Base-by-base conservation (phyloP, 2,329 filamentous ascomycete species). In the Paecilomyces variotii region DNA sequence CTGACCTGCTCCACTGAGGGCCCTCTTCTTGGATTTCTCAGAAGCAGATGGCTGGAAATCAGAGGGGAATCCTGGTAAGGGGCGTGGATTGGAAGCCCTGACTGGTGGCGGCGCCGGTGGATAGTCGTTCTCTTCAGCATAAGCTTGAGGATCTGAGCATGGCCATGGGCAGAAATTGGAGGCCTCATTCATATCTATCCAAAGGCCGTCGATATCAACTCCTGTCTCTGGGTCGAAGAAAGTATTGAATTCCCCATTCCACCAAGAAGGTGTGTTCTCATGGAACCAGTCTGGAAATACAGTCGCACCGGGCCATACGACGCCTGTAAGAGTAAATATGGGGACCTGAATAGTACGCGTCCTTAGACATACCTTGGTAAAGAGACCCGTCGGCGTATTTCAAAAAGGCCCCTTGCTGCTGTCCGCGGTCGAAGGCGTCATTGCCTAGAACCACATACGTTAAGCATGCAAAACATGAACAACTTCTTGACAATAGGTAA, bases 251-350 rank as follows among this genome's bases (percentile, higher is more conserved):
- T 92, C 82, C 3, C 79, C 78, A 62, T 84, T 85, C 89, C 89
- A 93, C 72, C 85, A 94, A 0, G 74, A 67, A 54, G 85, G 80
- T 1, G 84, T 83, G 56, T 84, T 84, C 6, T 81, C 79, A 19
- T 85, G 76, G 68, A 91, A 91, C 89, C 89, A 93, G 70, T 93
- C 90, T 0, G 87, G 87, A 72, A 86, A 91, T 10, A 82, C 87
- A 0, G 86, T 83, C 12, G 85, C 81, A 53, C 89, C 89, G 4
- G 89, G 87, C 89, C 89, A 93, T 25, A 92, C 89, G 14, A 90
- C 87, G 14, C 88, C 84, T 73, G 19, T 14, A 25, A 27, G 14
- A 25, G 12, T 45, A 6, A 45, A 14, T 45, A 45, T 45, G 35
- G 2, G 5, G 39, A 14, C n/a, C 5, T 5, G 1, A 45, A 45